Percentiles rank a stretch among this genome's conserved stretches.
phyloP scores from a whole-genome alignment of 2,329 filamentous ascomycete genomes.

The Alternaria gansuensis region DNA sequence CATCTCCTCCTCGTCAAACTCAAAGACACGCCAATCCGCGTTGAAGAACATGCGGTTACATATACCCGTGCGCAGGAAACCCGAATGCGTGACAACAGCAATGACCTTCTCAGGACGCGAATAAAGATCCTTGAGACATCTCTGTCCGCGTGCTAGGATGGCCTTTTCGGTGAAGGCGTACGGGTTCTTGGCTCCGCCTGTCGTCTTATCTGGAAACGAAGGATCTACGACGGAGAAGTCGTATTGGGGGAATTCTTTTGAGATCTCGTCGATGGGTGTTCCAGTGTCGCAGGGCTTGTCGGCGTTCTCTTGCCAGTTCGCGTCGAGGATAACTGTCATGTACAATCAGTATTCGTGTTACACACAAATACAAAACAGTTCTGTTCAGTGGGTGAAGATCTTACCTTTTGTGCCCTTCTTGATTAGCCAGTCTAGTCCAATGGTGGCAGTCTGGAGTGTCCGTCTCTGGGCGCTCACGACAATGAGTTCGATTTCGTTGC shows the following conservation, averaged over 20 bases:
- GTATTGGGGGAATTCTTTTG: slow-evolving; percentile 62
- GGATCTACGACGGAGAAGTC: slow-evolving; percentile 67
- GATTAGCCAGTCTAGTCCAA: slow-evolving; percentile 67
- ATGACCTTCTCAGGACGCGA: slow-evolving; percentile 67
- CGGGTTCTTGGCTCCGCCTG: slow-evolving; percentile 44
- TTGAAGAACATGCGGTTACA: slow-evolving; percentile 63
- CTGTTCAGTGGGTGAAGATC: background rate
- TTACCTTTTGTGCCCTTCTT: slow-evolving; percentile 54
- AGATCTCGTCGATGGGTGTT: slow-evolving; percentile 57
- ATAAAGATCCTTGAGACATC: slow-evolving; percentile 61
- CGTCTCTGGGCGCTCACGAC: slow-evolving; percentile 71
- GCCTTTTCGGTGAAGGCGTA: slow-evolving; percentile 65
- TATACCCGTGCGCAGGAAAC: slow-evolving; percentile 68
- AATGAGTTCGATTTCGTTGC: slow-evolving; percentile 62
- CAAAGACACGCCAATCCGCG: slow-evolving; percentile 71
- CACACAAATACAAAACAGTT: background rate
- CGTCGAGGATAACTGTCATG: slow-evolving; percentile 61
- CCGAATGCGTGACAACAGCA: slow-evolving; percentile 71
- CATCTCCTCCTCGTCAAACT: slow-evolving; percentile 61
- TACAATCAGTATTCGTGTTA: background rate
- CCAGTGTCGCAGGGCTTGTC: slow-evolving; percentile 69
- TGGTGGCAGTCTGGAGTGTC: slow-evolving; percentile 70
- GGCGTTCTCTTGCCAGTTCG: slow-evolving; percentile 68
- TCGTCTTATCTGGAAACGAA: slow-evolving; percentile 70
- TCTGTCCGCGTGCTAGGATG: slow-evolving; percentile 65